These are phyloP conservation scores for Allium cepa DNA, from an alignment of 106 monocot species.

Conservation along the genomic window DNA sequence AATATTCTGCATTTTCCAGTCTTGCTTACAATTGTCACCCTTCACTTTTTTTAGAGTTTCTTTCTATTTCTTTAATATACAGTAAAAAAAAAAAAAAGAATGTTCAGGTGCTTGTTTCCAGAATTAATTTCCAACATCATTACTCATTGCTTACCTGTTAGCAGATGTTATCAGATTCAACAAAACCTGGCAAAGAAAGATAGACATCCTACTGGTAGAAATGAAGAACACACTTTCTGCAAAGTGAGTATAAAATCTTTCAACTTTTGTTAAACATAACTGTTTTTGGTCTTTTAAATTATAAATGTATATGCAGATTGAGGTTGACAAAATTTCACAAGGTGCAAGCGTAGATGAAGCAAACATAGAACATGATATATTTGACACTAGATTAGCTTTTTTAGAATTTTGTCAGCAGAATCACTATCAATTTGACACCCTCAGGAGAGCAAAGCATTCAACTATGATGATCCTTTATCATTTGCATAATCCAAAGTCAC, in stretches of 20 bases:
- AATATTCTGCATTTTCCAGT: too few species aligned
- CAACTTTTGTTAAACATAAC: not conserved
- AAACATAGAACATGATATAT: constrained; percentile 28
- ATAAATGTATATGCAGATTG: constrained; percentile 24
- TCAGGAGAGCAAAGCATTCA: constrained; percentile 60
- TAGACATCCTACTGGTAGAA: constrained; percentile 27
- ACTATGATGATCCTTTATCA: constrained; percentile 68
- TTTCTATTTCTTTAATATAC: too few species aligned
- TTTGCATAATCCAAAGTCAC: constrained; percentile 26
- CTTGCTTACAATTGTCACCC: too few species aligned
- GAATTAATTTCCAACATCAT: not conserved
- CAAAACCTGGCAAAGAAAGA: constrained; percentile 35
- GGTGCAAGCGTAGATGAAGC: constrained; percentile 34
- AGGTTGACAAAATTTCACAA: constrained; percentile 9
- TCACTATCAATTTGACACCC: constrained; percentile 56
- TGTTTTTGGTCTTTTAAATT: not conserved
- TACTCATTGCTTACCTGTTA: not conserved
- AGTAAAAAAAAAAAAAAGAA: too few species aligned
- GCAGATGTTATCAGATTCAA: constrained; percentile 39
- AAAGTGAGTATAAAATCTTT: constrained; percentile 13
- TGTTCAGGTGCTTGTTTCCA: too few species aligned
- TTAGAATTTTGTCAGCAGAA: constrained; percentile 33
- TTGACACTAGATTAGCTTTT: constrained; percentile 34
- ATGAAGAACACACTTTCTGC: constrained; percentile 31
- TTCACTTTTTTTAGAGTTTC: too few species aligned